Conservation (phyloP, 1,284 basidiomycete genomes). For the Ceraceosorus bombacis region DNA sequence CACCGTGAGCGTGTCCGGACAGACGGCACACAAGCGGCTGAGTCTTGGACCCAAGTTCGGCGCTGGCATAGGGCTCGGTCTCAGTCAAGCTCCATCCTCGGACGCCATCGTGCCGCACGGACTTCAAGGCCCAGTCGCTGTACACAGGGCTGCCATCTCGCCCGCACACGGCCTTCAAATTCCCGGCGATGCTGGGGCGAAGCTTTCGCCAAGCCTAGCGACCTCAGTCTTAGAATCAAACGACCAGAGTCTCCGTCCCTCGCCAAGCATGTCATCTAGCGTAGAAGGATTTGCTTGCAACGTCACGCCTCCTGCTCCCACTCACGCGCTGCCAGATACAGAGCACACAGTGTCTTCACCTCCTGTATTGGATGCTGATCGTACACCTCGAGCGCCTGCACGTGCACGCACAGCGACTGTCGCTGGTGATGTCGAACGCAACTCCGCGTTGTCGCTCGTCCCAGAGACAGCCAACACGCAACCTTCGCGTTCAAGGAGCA, state of each 20-base stretch:
- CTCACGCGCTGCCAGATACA: neutral
- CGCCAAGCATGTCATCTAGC: slow-evolving; percentile 27
- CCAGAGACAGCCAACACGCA: neutral
- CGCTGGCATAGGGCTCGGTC: neutral
- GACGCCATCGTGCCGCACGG: neutral
- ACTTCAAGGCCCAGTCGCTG: neutral
- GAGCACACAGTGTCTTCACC: no score
- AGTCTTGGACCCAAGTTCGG: neutral
- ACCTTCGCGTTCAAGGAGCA: neutral
- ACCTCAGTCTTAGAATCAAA: neutral
- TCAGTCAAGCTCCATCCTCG: neutral
- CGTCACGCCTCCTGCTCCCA: slow-evolving; percentile 19
- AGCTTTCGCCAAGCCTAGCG: neutral
- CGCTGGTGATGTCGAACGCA: neutral
- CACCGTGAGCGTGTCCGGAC: no score
- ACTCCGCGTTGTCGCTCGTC: neutral
- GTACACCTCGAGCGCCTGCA: neutral
- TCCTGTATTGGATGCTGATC: neutral
- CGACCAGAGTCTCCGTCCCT: slow-evolving; percentile 4
- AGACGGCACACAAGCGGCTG: no score
- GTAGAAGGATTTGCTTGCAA: slow-evolving; percentile 35
- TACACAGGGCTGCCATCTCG: neutral
- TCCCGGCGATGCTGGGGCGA: neutral
- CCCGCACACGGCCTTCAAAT: neutral
- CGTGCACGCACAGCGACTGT: neutral